Base-by-base conservation (phyloP, 1,284 basidiomycete species). In the Cutaneotrichosporon dermatis region DNA sequence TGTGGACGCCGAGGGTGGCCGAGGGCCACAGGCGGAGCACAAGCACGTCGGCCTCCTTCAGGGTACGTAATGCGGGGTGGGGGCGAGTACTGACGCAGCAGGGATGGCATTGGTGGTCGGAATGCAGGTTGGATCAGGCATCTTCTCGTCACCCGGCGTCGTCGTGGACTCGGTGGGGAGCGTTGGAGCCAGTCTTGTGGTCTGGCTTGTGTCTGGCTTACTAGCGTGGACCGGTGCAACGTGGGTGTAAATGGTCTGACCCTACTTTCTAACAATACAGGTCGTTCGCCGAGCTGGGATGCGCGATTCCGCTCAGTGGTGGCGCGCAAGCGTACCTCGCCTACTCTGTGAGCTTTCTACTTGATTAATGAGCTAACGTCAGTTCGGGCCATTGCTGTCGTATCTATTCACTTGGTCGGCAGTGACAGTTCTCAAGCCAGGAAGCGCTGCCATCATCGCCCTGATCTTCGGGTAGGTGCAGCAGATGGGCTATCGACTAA, bases 131-230 rank as follows among this genome's bases (percentile, higher is more conserved):
- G 92, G 92, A 36, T 91, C 89, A 11, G 92, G 92, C 16, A 95
- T 96, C 65, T 96, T 96, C 79, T 92, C 90, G 1, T 91, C 89
- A 1, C 92, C 92, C 0, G 92, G 91, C 16, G 86, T 94, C n/a
- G 86, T 96, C 1, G 85, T 93, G 36, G 88, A 88, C 12, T 90
- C 92, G 69, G 88, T 89, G 0, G 84, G 89, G 25, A 91, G 88
- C 69, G 86, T 91, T 2, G 90, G 90, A 8, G 90, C 90, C 37
- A 90, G 89, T 79, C 76, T 93, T 34, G 49, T 82, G 11, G 89
- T 93, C 7, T 94, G 91, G 91, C 66, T 89, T 9, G 79, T 83
- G 4, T 87, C 88, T 57, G 92, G 92, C 4, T 59, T 92, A 9
- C 79, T 97, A 10, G 90, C 85, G 3, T 96, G 93, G 93, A 95